These are phyloP conservation scores for Aspergillus affinis DNA, from an alignment of 495 filamentous ascomycete species.

Conservation along the genomic window DNA sequence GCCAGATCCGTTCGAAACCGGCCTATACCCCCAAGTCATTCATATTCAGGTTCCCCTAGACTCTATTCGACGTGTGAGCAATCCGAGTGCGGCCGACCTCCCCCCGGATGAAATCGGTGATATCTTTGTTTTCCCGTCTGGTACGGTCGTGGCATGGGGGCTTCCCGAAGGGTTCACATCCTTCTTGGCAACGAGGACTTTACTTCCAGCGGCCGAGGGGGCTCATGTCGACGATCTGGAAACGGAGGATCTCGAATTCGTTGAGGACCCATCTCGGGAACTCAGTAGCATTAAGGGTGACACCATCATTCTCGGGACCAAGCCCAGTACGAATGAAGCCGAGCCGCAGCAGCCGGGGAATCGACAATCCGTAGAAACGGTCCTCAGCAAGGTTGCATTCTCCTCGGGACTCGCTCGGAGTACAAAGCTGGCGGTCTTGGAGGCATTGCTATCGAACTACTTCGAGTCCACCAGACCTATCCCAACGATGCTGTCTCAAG, in stretches of 20 bases:
- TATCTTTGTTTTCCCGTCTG: conserved; percentile 95
- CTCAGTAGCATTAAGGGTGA: conserved; percentile 82
- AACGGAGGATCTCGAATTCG: conserved; percentile 86
- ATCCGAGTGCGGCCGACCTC: conserved; percentile 57
- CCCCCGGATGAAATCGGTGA: conserved; percentile 70
- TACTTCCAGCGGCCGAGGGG: conserved; percentile 73
- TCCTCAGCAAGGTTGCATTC: conserved; percentile 92
- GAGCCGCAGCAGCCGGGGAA: conserved; percentile 13
- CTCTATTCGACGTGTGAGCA: conserved; percentile 49
- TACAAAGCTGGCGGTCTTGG: conserved; percentile 94
- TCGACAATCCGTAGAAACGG: conserved; percentile 63
- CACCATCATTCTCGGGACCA: conserved; percentile 86
- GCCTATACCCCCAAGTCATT: conserved; percentile 64
- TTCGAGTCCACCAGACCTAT: conserved; percentile 81
- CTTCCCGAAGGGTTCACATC: conserved; percentile 69
- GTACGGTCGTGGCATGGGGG: conserved; percentile 91
- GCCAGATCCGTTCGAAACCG: conserved; percentile 60
- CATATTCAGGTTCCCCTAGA: conserved; percentile 60
- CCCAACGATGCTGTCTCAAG: conserved; percentile 67
- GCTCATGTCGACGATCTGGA: conserved; percentile 69
- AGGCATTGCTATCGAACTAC: conserved; percentile 77
- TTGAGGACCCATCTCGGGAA: conserved; percentile 71
- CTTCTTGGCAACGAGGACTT: conserved; percentile 68
- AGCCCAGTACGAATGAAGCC: conserved; percentile 24
- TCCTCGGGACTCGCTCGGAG: conserved; percentile 91